A percentile compares a stretch with the other conserved stretches of the same genome.
Evolutionary conservation across 2,329 filamentous ascomycete species (phyloP).

Genomic region (Hirsutella rhossiliensis): DNA sequence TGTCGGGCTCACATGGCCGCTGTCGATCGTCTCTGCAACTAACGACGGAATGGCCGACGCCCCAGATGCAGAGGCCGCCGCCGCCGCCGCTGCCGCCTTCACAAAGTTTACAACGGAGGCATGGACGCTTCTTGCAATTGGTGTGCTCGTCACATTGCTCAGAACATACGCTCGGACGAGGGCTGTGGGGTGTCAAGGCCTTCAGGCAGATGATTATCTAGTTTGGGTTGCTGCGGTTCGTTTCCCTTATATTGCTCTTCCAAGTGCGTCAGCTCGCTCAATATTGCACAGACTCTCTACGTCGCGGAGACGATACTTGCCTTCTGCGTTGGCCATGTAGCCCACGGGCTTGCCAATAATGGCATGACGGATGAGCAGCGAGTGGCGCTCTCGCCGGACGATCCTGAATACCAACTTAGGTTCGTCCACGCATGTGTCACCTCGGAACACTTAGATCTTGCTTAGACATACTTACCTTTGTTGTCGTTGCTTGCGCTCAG

Average conservation of each 20-base stretch:
- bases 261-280: neutral
- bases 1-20: neutral
- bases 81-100: conserved; percentile 8
- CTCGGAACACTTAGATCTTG: neutral
- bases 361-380: conserved; percentile 41
- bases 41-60: conserved; percentile 1
- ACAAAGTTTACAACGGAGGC: conserved; percentile 18
- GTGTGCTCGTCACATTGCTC: conserved; percentile 34
- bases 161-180: conserved; percentile 36
- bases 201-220: conserved; percentile 47
- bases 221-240: conserved; percentile 40
- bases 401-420: conserved; percentile 30
- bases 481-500: conserved; percentile 13
- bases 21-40: neutral
- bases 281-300: conserved; percentile 31
- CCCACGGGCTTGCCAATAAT: conserved; percentile 42
- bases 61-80: conserved; percentile 10
- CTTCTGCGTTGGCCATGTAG: conserved; percentile 35
- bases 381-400: conserved; percentile 25
- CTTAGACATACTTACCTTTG: neutral
- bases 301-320: conserved; percentile 36
- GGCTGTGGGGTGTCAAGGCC: conserved; percentile 33
- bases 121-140: conserved; percentile 35
- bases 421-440: conserved; percentile 6
- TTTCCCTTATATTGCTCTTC: neutral